Evolutionary conservation across 495 filamentous ascomycete species (phyloP).

Genomic region (Trichoderma virens): DNA sequence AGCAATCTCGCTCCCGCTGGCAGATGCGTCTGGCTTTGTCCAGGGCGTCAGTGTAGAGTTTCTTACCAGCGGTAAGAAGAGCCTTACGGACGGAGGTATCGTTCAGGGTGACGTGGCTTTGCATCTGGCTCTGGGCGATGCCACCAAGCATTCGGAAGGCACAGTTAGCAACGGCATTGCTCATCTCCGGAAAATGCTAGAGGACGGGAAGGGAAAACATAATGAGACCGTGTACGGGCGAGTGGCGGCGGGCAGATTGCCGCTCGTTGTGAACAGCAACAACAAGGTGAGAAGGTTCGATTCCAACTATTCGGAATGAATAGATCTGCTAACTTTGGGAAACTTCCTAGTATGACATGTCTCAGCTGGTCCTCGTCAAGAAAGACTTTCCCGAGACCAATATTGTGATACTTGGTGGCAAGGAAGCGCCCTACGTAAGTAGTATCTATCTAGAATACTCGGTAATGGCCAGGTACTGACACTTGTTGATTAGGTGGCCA

Average conservation of each 20-base stretch:
- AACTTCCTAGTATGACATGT: constrained; percentile 26
- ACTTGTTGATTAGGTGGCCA: constrained; percentile 20
- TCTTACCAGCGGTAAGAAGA: constrained; percentile 32
- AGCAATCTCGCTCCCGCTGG: constrained; percentile 37
- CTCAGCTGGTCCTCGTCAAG: constrained; percentile 26
- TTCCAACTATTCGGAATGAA: not conserved
- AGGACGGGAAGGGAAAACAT: constrained; percentile 18
- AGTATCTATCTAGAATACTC: no score
- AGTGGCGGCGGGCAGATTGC: constrained; percentile 23
- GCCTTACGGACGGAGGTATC: constrained; percentile 31
- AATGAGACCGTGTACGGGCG: constrained; percentile 25
- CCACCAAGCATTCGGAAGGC: constrained; percentile 18
- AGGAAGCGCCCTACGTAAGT: constrained; percentile 24
- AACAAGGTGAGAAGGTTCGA: constrained; percentile 23
- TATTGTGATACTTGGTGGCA: constrained; percentile 29
- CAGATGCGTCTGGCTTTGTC: constrained; percentile 25
- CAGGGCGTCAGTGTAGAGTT: constrained; percentile 42
- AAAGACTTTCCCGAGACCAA: constrained; percentile 20
- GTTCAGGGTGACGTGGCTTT: constrained; percentile 35
- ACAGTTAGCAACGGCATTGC: constrained; percentile 23
- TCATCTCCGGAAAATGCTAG: constrained; percentile 22
- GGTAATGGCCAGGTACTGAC: constrained; percentile 4
- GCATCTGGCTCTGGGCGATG: constrained; percentile 31
- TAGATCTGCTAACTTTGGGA: not conserved
- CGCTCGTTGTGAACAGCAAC: constrained; percentile 25